A percentile compares a stretch with the other conserved stretches of the same genome.
Conservation (phyloP, 2,329 filamentous ascomycete genomes). For the Pseudogymnoascus sp. region DNA sequence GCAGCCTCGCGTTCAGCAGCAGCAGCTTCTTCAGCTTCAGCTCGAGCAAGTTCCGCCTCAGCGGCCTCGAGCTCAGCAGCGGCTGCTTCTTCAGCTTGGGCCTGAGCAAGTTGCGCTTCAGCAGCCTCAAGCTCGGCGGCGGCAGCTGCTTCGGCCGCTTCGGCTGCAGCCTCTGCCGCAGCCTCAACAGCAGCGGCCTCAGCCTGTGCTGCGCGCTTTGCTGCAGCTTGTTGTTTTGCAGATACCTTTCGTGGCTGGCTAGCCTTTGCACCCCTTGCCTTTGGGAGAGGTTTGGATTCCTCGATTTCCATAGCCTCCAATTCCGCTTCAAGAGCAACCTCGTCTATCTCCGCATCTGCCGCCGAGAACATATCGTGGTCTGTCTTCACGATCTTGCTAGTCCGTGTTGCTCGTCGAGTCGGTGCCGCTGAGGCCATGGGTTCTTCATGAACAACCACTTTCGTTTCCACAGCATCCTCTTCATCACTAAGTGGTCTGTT, state of each 20-base stretch:
- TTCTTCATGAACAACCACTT: conserved; percentile 20
- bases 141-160: background rate
- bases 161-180: background rate
- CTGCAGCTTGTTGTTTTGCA: conserved; percentile 24
- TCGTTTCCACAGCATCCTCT: conserved; percentile 34
- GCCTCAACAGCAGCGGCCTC: conserved; percentile 12
- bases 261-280: conserved; percentile 23
- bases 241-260: conserved; percentile 24
- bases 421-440: background rate
- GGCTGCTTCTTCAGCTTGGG: background rate
- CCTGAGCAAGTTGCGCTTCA: background rate
- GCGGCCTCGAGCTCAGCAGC: conserved; percentile 11
- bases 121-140: conserved; percentile 9
- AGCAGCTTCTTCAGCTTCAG: background rate
- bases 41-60: background rate
- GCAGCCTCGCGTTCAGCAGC: background rate
- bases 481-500: conserved; percentile 47
- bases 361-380: conserved; percentile 21
- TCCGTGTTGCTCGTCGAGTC: conserved; percentile 13
- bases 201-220: conserved; percentile 20
- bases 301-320: conserved; percentile 24
- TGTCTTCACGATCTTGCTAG: conserved; percentile 14
- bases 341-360: conserved; percentile 20
- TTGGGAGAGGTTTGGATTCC: conserved; percentile 21
- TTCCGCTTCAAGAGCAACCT: conserved; percentile 24